Evolutionary conservation across 2,329 filamentous ascomycete species (phyloP).

Genomic region (Colletotrichum eleusines): DNA sequence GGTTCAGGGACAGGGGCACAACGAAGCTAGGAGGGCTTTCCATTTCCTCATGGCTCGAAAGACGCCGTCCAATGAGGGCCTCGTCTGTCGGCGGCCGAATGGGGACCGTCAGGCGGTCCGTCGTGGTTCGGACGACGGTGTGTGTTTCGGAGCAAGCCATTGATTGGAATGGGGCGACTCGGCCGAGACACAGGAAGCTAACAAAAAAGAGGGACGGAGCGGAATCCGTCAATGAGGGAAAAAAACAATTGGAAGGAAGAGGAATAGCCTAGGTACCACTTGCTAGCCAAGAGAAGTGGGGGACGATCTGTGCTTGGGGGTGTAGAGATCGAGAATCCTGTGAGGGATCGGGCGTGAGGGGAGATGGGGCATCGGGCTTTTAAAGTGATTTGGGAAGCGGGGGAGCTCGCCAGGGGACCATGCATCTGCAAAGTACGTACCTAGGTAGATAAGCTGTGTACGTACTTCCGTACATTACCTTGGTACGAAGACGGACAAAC

Average conservation of each 20-base stretch:
- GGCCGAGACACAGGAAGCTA: background rate
- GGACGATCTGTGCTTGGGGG: background rate
- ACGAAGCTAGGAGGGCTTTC: background rate
- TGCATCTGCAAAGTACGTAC: background rate
- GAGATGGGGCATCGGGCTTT: background rate
- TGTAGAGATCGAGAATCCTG: conserved; percentile 23
- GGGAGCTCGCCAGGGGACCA: background rate
- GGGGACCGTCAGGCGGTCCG: background rate
- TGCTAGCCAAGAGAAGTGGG: background rate
- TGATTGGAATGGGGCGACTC: background rate
- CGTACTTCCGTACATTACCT: too few relatives aligned
- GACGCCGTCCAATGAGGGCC: background rate
- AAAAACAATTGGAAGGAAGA: too few relatives aligned
- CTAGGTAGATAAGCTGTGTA: too few relatives aligned
- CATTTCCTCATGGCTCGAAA: background rate
- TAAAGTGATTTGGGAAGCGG: background rate
- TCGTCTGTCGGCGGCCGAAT: background rate
- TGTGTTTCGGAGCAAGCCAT: conserved; percentile 1
- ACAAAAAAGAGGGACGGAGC: background rate
- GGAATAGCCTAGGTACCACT: background rate
- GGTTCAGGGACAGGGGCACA: conserved; percentile 14
- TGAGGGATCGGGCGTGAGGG: conserved; percentile 1
- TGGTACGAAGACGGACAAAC: too few relatives aligned
- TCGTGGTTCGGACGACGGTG: conserved; percentile 2
- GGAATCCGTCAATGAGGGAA: background rate